Percentiles rank a stretch among this genome's conserved stretches.
Conservation (phyloP, 495 filamentous ascomycete genomes). For the Pyrenula aspistea region DNA sequence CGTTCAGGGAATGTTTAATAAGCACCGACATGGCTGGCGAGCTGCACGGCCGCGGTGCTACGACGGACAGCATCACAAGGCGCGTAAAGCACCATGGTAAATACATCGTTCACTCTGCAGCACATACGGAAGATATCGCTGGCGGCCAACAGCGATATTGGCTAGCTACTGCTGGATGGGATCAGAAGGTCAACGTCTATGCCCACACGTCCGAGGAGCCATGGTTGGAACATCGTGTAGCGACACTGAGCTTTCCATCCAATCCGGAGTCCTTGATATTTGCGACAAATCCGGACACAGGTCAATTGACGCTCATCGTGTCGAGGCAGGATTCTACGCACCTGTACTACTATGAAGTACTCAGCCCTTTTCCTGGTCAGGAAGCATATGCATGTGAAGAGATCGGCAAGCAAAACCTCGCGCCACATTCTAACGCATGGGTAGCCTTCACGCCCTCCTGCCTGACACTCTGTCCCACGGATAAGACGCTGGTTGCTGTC, state of each 20-base stretch:
- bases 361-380: slow-evolving; percentile 1
- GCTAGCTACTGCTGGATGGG: slow-evolving; percentile 57
- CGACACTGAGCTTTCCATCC: slow-evolving; percentile 34
- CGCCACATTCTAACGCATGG: slow-evolving; percentile 55
- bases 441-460: slow-evolving; percentile 49
- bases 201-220: neutral
- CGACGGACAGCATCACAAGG: neutral
- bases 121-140: slow-evolving; percentile 14
- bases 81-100: slow-evolving; percentile 46
- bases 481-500: slow-evolving; percentile 44
- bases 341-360: slow-evolving; percentile 43
- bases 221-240: slow-evolving; percentile 27
- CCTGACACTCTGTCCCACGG: slow-evolving; percentile 41
- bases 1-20: slow-evolving; percentile 23
- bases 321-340: slow-evolving; percentile 49
- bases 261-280: slow-evolving; percentile 54
- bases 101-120: slow-evolving; percentile 38
- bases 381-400: slow-evolving; percentile 17
- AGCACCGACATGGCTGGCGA: slow-evolving; percentile 55
- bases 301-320: slow-evolving; percentile 35
- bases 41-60: slow-evolving; percentile 27
- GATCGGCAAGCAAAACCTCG: slow-evolving; percentile 48
- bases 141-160: slow-evolving; percentile 13
- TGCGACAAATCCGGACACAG: slow-evolving; percentile 31
- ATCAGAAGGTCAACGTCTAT: slow-evolving; percentile 46